Evolutionary conservation across 176 grass and related monocot genomes (phyloP).

Genomic region (Poa annua): DNA sequence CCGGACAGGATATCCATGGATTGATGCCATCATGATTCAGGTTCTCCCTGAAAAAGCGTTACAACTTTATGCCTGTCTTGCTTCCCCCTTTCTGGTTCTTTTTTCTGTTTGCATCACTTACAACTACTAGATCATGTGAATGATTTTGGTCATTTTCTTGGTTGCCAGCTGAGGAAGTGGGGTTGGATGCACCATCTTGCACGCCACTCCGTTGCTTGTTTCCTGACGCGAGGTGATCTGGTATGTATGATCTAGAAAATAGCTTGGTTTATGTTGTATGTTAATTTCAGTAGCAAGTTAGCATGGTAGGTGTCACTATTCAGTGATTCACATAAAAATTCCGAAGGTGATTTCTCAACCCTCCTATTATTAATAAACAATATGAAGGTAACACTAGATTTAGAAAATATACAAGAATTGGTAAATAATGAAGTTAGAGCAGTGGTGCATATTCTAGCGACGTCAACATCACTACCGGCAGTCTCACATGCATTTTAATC

Average conservation of each 20-base stretch:
- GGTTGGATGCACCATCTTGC: constrained; percentile 99
- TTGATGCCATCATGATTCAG: constrained; percentile 98
- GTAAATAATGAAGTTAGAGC: background rate
- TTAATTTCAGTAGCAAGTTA: background rate
- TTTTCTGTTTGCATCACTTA: constrained; percentile 15
- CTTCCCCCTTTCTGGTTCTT: background rate
- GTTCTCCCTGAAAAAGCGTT: constrained; percentile 35
- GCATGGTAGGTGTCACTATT: constrained; percentile 5
- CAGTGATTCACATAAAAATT: background rate
- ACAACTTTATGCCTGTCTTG: background rate
- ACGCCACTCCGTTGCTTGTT: constrained; percentile 96
- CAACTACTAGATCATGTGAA: constrained; percentile 26
- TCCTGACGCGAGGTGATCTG: constrained; percentile 85
- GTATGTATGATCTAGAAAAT: constrained; percentile 46
- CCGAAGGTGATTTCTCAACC: background rate
- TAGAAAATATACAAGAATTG: background rate
- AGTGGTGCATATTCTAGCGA: background rate
- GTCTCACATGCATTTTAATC: background rate
- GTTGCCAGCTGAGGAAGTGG: constrained; percentile 72
- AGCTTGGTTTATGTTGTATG: background rate
- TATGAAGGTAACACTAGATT: constrained; percentile 10
- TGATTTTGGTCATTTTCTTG: background rate
- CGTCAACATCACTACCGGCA: background rate
- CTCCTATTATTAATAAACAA: background rate
- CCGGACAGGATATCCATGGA: constrained; percentile 90